Conservation (phyloP, 768 basidiomycete genomes). For the Fomitopsis serialis region DNA sequence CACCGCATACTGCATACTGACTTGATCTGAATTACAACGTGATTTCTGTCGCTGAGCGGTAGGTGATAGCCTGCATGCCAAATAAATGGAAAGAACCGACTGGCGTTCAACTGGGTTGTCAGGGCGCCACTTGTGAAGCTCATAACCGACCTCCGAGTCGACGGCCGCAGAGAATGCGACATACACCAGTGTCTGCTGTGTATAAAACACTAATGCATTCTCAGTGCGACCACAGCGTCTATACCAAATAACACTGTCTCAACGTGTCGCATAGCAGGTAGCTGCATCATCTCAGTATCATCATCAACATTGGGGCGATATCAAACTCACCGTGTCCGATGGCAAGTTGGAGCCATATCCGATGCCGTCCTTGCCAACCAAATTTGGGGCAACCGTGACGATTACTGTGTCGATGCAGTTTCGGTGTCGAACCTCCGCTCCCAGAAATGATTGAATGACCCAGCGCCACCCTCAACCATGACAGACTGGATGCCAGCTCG, state of each 20-base stretch:
- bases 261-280: conserved; percentile 20
- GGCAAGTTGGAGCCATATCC: conserved; percentile 39
- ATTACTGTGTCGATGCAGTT: conserved; percentile 63
- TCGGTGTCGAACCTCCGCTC: conserved; percentile 6
- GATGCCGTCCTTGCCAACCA: conserved; percentile 72
- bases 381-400: conserved; percentile 80
- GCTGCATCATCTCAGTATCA: conserved; percentile 5
- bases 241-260: conserved; percentile 23
- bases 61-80: too few relatives aligned
- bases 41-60: too few relatives aligned
- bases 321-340: conserved; percentile 14
- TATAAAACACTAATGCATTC: conserved; percentile 3
- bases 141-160: too few relatives aligned
- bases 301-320: conserved; percentile 22
- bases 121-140: too few relatives aligned
- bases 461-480: conserved; percentile 97
- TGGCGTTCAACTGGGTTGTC: too few relatives aligned
- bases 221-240: conserved; percentile 24
- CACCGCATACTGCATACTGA: too few relatives aligned
- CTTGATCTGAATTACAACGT: too few relatives aligned
- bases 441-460: conserved; percentile 73
- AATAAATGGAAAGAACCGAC: too few relatives aligned
- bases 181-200: too few relatives aligned
- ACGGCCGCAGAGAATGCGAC: too few relatives aligned
- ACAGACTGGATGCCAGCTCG: conserved; percentile 59